Evolutionary conservation across 371 early-diverging fungal genomes (phyloP), one percentile per base, ranked within the genome.

Genomic region (Cladochytrium tenue): DNA sequence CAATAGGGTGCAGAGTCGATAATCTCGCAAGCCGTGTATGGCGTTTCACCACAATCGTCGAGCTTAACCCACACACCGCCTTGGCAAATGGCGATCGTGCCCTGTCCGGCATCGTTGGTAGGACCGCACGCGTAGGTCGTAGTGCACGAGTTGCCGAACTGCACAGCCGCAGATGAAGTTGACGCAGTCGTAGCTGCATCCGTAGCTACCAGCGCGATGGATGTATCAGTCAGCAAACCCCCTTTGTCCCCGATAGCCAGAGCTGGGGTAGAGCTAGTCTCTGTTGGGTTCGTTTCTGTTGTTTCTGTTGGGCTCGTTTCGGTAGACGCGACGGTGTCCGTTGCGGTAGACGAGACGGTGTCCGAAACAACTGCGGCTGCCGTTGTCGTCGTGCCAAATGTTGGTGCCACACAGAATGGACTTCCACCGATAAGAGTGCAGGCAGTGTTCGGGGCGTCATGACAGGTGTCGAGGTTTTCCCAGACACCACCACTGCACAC

Each of bases 381-480:
- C n/a, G n/a, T n/a, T n/a, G n/a, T n/a, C n/a, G n/a, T n/a, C n/a
- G n/a, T n/a, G n/a, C n/a, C n/a, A n/a, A n/a, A n/a, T n/a, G n/a
- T n/a, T n/a, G n/a, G n/a, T n/a, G 58, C 58, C 7, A 58, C 58
- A 25, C 58, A 58, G 58, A 28, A 58, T 10, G 58, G 58, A 20
- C 13, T 10, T 13, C 58, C 58, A 32, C 33, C 26, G 58, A 58
- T 58, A 10, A 20, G 32, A 3, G 28, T 7, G 33, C 58, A 58
- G 15, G 58, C 58, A 7, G 7, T 15, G 58, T 15, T 32, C 31
- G 30, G 15, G 25, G 58, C 58, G 10, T 58, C 30, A 32, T 58
- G 10, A 32, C 58, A 58, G 15, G 25, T 32, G 32, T 58, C 58
- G 15, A 58, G 33, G 15, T 58, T 4, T 4, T 13, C 58, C 30